Conservation (phyloP, 441 rosid genomes). For the Eutrema salsugineum region DNA sequence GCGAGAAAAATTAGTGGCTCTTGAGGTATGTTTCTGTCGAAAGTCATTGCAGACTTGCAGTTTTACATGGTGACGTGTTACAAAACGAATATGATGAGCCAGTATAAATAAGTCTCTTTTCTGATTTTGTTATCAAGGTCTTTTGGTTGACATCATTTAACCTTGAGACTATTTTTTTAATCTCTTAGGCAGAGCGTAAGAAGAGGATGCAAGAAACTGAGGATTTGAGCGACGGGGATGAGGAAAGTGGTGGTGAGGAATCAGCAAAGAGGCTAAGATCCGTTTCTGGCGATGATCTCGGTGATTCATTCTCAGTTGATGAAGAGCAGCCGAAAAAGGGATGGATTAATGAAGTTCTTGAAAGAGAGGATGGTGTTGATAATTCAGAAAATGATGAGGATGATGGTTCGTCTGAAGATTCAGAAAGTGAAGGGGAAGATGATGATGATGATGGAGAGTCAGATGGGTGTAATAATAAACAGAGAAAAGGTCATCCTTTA, state of each 20-base stretch:
- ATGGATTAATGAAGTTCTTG: constrained; percentile 90
- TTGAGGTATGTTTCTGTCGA: constrained; percentile 57
- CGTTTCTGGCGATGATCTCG: constrained; percentile 86
- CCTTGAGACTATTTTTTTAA: background rate
- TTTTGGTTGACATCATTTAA: constrained; percentile 5
- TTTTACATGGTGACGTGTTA: background rate
- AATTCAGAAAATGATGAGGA: constrained; percentile 53
- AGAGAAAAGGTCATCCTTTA: constrained; percentile 36
- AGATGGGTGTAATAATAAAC: constrained; percentile 34
- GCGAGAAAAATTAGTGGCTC: constrained; percentile 63
- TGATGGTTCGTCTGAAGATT: constrained; percentile 55
- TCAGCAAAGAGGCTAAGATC: constrained; percentile 37
- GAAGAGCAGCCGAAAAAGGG: constrained; percentile 59
- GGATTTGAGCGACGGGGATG: constrained; percentile 74
- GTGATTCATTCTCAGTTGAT: constrained; percentile 75
- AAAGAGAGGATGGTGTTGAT: constrained; percentile 48
- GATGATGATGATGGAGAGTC: constrained; percentile 38
- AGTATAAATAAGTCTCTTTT: background rate
- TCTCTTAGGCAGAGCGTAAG: constrained; percentile 69
- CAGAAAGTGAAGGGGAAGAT: constrained; percentile 32
- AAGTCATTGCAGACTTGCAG: background rate
- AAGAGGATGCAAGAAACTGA: constrained; percentile 75
- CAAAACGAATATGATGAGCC: background rate
- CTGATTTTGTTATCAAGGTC: background rate
- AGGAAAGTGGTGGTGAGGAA: constrained; percentile 45